Evolutionary conservation across 352 stramenopile species (phyloP), one percentile per base, ranked within the genome.

Genomic region (Thraustochytrium striatum): DNA sequence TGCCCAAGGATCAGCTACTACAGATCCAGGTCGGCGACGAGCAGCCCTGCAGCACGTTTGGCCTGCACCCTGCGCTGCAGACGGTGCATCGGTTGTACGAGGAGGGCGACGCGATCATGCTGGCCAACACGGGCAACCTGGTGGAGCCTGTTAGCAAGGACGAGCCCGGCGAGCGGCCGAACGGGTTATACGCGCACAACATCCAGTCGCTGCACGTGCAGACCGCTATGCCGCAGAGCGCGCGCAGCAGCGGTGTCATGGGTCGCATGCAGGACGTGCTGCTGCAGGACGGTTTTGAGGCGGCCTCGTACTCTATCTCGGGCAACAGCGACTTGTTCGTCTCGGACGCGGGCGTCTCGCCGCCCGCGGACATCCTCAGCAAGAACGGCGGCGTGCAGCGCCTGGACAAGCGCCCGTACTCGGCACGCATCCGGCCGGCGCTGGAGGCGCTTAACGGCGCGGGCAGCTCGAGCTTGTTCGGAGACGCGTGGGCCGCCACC

Each of bases 41-140:
- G 50, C 86, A 88, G 70, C 78, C 79, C 13, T 88, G 86, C 61
- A 79, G 73, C 50, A 87, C 28, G 28, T 91, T 90, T 84, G 87
- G 84, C 39, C 52, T 91, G 1, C 86, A 90, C 75, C 79, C 72
- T 2, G 50, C 72, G 33, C 73, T 90, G 21, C 1, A 33, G 30
- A 53, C 62, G 53, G 52, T 89, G 19, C 61, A 86, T 53, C 21
- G 62, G 58, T 52, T 89, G 62, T 91, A 87, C 83, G 85, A 89
- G 53, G 80, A 85, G 28, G 81, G 81, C 32, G 84, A 91, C 65
- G 84, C 25, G 41, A 82, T 2, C 84, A 83, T 82, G 41, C 35
- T 88, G 41, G 84, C 86, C 33, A 91, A 91, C 65, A n/a, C n/a
- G n/a, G 87, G 87, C 33, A 61, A 84, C 50, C 78, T 91, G 16